A percentile compares a stretch with the other conserved stretches of the same genome.
These are phyloP conservation scores for Radiomyces spectabilis DNA, from an alignment of 192 early-diverging fungal genomes.

Conservation along the genomic window DNA sequence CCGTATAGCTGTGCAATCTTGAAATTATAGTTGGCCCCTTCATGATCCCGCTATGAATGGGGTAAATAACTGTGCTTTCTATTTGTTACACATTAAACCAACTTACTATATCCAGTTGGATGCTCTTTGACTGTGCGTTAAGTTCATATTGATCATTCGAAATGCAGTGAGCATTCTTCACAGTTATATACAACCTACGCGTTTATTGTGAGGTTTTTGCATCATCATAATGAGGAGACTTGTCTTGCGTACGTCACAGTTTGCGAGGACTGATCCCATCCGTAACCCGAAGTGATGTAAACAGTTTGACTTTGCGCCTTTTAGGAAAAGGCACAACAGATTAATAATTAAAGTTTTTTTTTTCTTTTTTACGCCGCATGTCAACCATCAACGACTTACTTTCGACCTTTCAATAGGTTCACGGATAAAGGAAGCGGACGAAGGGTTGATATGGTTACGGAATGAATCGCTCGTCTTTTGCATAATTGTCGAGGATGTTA, in stretches of 20 bases:
- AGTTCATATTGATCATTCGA: not conserved
- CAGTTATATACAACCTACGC: not conserved
- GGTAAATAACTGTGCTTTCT: not conserved
- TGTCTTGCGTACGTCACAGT: not conserved
- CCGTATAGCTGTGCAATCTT: not conserved
- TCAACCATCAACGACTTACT: no score
- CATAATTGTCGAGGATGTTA: no score
- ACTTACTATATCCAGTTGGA: conserved; percentile 1
- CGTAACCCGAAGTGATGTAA: not conserved
- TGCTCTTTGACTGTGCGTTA: not conserved
- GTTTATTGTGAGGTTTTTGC: not conserved
- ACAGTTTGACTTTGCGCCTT: not conserved
- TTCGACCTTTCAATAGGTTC: not conserved
- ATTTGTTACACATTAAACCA: no score
- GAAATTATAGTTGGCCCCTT: conserved; percentile 1
- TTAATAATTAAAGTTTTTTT: not conserved
- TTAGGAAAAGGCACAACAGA: not conserved
- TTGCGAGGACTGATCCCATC: not conserved
- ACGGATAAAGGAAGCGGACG: no score
- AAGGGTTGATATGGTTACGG: no score
- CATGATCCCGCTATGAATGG: not conserved
- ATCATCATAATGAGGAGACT: not conserved
- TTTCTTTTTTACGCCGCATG: not conserved
- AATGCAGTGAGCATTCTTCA: not conserved
- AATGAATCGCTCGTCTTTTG: no score